Evolutionary conservation across 257 asterid species (phyloP).

Genomic region (Pogostemon cablin): DNA sequence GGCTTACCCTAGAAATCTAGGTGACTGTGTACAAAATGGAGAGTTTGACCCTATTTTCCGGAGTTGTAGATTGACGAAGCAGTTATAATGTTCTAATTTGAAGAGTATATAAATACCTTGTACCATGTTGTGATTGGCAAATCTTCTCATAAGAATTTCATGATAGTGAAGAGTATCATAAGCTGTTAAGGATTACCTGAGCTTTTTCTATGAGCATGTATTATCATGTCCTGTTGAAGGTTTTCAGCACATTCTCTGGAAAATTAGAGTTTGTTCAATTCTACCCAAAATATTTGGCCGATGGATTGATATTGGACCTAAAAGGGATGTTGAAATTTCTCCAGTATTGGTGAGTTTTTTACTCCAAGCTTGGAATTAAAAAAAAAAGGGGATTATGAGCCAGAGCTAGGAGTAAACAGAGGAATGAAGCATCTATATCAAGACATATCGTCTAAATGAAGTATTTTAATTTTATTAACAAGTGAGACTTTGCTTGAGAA

Average conservation of each 20-base stretch:
- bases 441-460: conserved; percentile 17
- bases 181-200: too few species aligned
- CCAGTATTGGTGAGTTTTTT: not conserved
- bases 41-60: not conserved
- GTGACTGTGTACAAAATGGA: not conserved
- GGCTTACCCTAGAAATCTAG: too few species aligned
- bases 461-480: conserved; percentile 15
- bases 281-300: not conserved
- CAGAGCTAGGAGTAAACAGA: not conserved
- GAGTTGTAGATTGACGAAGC: not conserved
- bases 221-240: too few species aligned
- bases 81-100: not conserved
- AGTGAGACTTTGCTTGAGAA: conserved; percentile 17
- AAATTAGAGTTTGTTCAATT: not conserved
- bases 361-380: conserved; percentile 14
- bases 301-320: not conserved
- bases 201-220: too few species aligned
- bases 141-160: too few species aligned
- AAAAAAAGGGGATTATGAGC: not conserved
- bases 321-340: conserved; percentile 9
- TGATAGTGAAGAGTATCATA: too few species aligned
- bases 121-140: too few species aligned
- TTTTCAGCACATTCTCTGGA: too few species aligned
- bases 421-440: conserved; percentile 19
- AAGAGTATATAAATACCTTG: too few species aligned